These are phyloP conservation scores for Kodamaea kakaduensis DNA, from an alignment of 805 yeast species.

Conservation along the genomic window DNA sequence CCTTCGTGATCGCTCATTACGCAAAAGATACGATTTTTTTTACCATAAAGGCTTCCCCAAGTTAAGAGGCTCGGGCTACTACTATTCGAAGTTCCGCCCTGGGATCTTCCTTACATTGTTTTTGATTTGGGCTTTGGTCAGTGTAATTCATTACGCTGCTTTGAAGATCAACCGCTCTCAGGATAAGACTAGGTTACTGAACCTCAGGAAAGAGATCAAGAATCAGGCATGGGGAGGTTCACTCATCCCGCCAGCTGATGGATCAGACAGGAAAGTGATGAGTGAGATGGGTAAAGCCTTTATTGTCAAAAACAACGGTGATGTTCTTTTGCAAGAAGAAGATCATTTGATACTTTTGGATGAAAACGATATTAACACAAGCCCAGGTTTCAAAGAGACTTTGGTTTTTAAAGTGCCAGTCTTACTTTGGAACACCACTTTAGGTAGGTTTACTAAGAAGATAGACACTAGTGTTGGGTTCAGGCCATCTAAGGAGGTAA, in stretches of 20 bases:
- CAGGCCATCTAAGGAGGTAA: slow-evolving; percentile 13
- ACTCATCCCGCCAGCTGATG: slow-evolving; percentile 47
- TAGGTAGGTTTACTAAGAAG: slow-evolving; percentile 33
- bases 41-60: slow-evolving; percentile 80
- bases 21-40: slow-evolving; percentile 79
- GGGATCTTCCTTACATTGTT: slow-evolving; percentile 49
- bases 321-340: slow-evolving; percentile 46
- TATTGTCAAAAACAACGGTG: slow-evolving; percentile 53
- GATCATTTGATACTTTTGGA: slow-evolving; percentile 37
- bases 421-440: slow-evolving; percentile 40
- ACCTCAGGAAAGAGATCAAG: slow-evolving; percentile 49
- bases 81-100: slow-evolving; percentile 66
- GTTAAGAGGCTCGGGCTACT: slow-evolving; percentile 67
- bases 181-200: slow-evolving; percentile 53
- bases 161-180: slow-evolving; percentile 52
- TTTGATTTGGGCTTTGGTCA: slow-evolving; percentile 48
- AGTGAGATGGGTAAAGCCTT: slow-evolving; percentile 49
- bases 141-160: slow-evolving; percentile 56
- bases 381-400: slow-evolving; percentile 49
- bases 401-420: slow-evolving; percentile 41
- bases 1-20: slow-evolving; percentile 51
- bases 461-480: slow-evolving; percentile 18
- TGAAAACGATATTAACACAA: slow-evolving; percentile 42
- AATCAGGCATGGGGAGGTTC: slow-evolving; percentile 55
- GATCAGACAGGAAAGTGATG: slow-evolving; percentile 40